phyloP scores from a whole-genome alignment of 257 asterid genomes.

The Eustoma russellianum region DNA sequence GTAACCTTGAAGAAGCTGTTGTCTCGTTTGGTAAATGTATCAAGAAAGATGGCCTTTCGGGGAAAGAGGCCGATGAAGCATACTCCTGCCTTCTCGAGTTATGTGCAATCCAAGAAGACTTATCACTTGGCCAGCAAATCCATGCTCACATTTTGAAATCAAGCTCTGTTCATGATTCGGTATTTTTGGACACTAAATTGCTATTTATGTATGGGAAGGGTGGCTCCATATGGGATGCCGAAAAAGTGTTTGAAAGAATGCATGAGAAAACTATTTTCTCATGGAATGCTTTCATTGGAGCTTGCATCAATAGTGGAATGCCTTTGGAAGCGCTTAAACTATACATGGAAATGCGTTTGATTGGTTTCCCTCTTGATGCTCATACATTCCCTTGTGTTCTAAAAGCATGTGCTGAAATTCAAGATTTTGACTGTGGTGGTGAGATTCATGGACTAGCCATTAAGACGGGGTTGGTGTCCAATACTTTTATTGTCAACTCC shows the following conservation, averaged over 20 bases:
- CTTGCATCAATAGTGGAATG: too few species aligned
- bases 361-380: conserved; percentile 39
- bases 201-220: conserved; percentile 63
- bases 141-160: conserved; percentile 49
- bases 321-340: conserved; percentile 41
- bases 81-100: conserved; percentile 47
- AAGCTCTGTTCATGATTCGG: conserved; percentile 18
- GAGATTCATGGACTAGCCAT: conserved; percentile 57
- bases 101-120: conserved; percentile 31
- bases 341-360: conserved; percentile 41
- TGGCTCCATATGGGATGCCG: conserved; percentile 42
- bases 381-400: conserved; percentile 45
- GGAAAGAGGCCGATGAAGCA: conserved; percentile 35
- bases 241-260: conserved; percentile 63
- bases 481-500: conserved; percentile 45
- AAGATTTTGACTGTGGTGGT: conserved; percentile 31
- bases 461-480: conserved; percentile 34
- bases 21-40: conserved; percentile 19
- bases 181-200: conserved; percentile 61
- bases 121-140: conserved; percentile 48
- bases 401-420: conserved; percentile 47
- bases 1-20: conserved; percentile 27
- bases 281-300: conserved; percentile 81
- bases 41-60: conserved; percentile 5
- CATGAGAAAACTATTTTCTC: conserved; percentile 50